Conservation (phyloP, 225 moss, liverwort and hornwort species). For the Anthoceros angustus region DNA sequence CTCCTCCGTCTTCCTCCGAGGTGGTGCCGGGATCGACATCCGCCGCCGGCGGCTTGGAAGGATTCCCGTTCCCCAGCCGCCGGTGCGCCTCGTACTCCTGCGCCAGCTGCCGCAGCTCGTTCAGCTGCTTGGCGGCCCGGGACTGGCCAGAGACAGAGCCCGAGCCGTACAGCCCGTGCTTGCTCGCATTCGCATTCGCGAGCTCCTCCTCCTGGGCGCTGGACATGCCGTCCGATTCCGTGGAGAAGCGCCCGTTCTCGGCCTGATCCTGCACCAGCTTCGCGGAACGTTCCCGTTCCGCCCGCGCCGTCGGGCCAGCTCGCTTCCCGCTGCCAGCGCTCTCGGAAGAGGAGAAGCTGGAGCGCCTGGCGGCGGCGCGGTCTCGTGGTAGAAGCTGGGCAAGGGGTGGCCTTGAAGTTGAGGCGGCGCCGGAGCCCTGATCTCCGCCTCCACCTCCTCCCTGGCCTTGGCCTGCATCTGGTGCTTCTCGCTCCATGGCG, state of each 20-base stretch:
- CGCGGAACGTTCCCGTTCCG: background rate
- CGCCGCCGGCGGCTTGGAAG: no score
- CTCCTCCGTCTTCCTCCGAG: no score
- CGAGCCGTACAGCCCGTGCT: background rate
- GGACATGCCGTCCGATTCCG: background rate
- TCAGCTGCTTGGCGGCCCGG: background rate
- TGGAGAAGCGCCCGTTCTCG: background rate
- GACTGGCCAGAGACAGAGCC: background rate
- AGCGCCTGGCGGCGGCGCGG: slow-evolving; percentile 15
- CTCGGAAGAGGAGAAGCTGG: background rate
- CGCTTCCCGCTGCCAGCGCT: background rate
- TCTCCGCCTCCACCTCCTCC: slow-evolving; percentile 34
- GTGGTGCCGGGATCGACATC: no score
- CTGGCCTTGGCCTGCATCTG: slow-evolving; percentile 30
- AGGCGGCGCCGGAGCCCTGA: slow-evolving; percentile 36
- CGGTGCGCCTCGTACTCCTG: slow-evolving; percentile 1
- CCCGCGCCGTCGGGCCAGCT: background rate
- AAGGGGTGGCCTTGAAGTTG: slow-evolving; percentile 39
- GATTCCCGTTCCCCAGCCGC: background rate
- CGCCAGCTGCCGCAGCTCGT: background rate
- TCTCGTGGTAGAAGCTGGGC: slow-evolving; percentile 35
- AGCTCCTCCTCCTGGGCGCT: background rate
- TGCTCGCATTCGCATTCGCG: background rate
- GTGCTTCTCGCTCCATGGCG: slow-evolving; percentile 36
- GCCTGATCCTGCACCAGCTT: background rate